These are phyloP conservation scores for Galeopsis tetrahit DNA, from an alignment of 257 asterid species.

Conservation along the genomic window DNA sequence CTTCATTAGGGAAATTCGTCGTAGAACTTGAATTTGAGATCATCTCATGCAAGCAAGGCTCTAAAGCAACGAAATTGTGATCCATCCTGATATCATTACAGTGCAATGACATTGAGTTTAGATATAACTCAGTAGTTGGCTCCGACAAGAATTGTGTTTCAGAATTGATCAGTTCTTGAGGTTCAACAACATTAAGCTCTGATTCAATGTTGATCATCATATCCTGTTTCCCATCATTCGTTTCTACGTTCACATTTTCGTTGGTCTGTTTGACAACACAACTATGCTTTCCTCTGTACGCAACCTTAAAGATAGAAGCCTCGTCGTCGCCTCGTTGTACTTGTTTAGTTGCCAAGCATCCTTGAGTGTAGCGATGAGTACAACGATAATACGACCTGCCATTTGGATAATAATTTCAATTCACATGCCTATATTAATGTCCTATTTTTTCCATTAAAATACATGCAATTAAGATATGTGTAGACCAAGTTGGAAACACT, in stretches of 20 bases:
- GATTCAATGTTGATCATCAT: background rate
- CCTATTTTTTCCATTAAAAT: background rate
- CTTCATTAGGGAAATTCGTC: slow-evolving; percentile 34
- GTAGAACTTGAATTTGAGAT: background rate
- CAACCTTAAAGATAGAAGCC: slow-evolving; percentile 42
- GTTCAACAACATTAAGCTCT: background rate
- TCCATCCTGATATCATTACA: background rate
- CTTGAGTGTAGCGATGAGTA: slow-evolving; percentile 58
- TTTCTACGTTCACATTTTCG: background rate
- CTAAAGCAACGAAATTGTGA: background rate
- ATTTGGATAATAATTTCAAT: background rate
- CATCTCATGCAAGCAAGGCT: background rate
- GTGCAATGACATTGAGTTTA: background rate
- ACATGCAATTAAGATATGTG: background rate
- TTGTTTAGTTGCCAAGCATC: slow-evolving; percentile 70
- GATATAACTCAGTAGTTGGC: background rate
- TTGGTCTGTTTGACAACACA: slow-evolving; percentile 35
- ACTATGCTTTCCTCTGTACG: slow-evolving; percentile 59
- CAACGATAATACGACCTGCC: slow-evolving; percentile 67
- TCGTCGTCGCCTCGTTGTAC: slow-evolving; percentile 57
- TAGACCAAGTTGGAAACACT: background rate
- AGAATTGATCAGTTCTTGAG: background rate
- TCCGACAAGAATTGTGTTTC: slow-evolving; percentile 36
- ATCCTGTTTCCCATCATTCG: background rate
- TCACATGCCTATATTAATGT: background rate